These are phyloP conservation scores for Lactuca saligna DNA, from an alignment of 129 eudicot genomes.

Conservation along the genomic window DNA sequence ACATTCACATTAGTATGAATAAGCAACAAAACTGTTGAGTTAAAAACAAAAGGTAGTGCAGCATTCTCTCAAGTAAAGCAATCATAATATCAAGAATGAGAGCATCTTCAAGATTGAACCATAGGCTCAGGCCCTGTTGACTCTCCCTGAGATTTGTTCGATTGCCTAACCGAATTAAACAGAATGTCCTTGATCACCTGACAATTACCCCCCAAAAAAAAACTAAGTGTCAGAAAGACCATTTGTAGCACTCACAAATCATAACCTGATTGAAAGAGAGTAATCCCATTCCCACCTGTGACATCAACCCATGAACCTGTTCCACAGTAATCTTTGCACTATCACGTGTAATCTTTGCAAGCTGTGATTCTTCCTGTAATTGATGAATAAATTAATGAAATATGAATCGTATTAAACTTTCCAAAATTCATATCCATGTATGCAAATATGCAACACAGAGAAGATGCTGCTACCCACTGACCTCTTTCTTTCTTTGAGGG, in stretches of 20 bases:
- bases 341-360: constrained; percentile 87
- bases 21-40: constrained; percentile 27
- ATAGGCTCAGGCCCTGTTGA: constrained; percentile 92
- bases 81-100: background rate
- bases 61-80: constrained; percentile 6
- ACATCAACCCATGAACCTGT: constrained; percentile 98
- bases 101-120: constrained; percentile 66
- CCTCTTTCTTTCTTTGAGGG: constrained; percentile 97
- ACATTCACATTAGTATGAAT: constrained; percentile 15
- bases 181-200: constrained; percentile 95
- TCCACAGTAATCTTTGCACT: constrained; percentile 98
- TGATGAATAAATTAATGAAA: background rate
- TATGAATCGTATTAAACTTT: constrained; percentile 2
- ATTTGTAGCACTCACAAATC: background rate
- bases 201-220: background rate
- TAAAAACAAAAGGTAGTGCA: background rate
- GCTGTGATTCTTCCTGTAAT: constrained; percentile 91
- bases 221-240: background rate
- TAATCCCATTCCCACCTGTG: constrained; percentile 67
- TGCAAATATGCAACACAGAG: no score
- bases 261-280: background rate
- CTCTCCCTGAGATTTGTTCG: constrained; percentile 54
- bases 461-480: constrained; percentile 19
- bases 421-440: background rate
- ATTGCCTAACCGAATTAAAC: constrained; percentile 75